phyloP scores from a whole-genome alignment of 2,329 filamentous ascomycete species.

The Parafenestella ontariensis region DNA sequence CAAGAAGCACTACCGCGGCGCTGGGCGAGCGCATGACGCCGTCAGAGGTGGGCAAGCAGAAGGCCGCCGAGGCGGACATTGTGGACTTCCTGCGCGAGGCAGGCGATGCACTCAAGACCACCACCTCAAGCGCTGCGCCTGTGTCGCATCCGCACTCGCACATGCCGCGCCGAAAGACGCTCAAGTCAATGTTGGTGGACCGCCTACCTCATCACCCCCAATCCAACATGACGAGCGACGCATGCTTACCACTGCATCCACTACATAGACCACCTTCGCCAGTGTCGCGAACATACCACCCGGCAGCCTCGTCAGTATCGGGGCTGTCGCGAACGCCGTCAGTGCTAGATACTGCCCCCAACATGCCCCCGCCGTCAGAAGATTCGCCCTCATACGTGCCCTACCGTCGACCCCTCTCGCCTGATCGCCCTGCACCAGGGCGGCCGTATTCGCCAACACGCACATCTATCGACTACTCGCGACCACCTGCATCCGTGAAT shows the following conservation, averaged over 20 bases:
- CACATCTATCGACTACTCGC: conserved; percentile 67
- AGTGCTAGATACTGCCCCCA: conserved; percentile 58
- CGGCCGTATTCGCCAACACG: conserved; percentile 63
- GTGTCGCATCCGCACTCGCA: conserved; percentile 9
- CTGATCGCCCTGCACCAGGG: conserved; percentile 52
- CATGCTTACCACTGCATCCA: conserved; percentile 48
- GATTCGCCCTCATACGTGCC: conserved; percentile 70
- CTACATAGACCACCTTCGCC: conserved; percentile 52
- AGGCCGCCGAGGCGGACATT: conserved; percentile 48
- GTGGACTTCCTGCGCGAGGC: conserved; percentile 55
- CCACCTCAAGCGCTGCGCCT: conserved; percentile 10
- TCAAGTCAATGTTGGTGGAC: conserved; percentile 14
- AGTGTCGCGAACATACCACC: conserved; percentile 57
- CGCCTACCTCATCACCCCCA: conserved; percentile 4
- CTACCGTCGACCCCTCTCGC: conserved; percentile 61
- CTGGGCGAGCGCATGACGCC: conserved; percentile 36
- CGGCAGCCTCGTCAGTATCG: conserved; percentile 53
- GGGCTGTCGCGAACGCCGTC: conserved; percentile 56
- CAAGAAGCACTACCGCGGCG: conserved; percentile 43
- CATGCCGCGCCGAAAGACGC: conserved; percentile 34
- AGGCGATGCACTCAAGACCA: conserved; percentile 37
- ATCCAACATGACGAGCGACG: conserved; percentile 32
- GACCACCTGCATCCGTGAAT: conserved; percentile 73
- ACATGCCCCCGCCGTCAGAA: conserved; percentile 63
- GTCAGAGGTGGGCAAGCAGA: conserved; percentile 39